phyloP scores from a whole-genome alignment of 208 protist genomes.

The Trichomonas gallinae region DNA sequence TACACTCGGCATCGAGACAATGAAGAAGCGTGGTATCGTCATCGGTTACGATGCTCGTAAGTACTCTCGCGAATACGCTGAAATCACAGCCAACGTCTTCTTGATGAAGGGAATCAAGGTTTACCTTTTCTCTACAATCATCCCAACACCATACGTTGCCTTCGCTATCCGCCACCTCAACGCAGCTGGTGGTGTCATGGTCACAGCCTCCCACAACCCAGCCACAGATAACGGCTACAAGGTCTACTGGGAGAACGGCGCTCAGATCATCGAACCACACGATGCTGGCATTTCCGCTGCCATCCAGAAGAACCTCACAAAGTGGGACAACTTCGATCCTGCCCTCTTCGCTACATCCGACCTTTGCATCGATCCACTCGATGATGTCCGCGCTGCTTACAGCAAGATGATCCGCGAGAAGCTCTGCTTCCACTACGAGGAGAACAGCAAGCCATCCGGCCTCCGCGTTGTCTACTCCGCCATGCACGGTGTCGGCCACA shows the following conservation, averaged over 20 bases:
- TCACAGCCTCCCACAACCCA: conserved; percentile 15
- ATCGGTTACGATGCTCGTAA: neutral
- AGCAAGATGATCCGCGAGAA: neutral
- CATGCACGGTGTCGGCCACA: conserved; percentile 1
- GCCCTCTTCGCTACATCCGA: neutral
- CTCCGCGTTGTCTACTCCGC: neutral
- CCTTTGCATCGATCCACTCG: neutral
- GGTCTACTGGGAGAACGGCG: conserved; percentile 15
- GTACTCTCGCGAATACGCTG: neutral
- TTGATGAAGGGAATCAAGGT: neutral
- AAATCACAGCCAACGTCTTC: conserved; percentile 19
- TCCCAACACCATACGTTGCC: conserved; percentile 15
- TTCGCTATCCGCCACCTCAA: neutral
- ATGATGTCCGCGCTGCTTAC: neutral
- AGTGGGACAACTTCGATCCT: neutral
- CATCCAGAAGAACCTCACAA: neutral
- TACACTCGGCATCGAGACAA: neutral
- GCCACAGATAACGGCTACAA: conserved; percentile 14
- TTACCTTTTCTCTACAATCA: conserved; percentile 13
- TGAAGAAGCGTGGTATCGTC: neutral
- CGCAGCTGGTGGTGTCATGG: conserved; percentile 2
- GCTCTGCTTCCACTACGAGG: neutral
- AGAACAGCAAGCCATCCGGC: neutral
- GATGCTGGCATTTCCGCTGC: neutral
- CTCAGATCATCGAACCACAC: conserved; percentile 21